Conservation (phyloP, 225 moss, liverwort and hornwort species). For the Sphagnum tenellum region DNA sequence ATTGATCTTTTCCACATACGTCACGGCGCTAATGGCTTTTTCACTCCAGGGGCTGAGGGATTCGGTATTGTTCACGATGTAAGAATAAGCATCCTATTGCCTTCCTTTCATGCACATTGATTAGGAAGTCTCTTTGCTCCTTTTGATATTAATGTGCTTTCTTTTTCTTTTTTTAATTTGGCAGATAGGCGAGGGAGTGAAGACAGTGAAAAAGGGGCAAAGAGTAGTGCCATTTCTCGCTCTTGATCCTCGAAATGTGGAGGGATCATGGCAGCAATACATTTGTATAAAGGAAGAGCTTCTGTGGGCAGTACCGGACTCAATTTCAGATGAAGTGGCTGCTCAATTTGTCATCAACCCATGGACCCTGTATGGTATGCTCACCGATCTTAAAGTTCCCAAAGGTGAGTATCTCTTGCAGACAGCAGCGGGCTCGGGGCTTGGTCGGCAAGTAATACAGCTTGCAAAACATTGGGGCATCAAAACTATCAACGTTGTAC, state of each 20-base stretch:
- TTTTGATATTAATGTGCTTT: neutral
- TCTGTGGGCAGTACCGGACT: constrained; percentile 6
- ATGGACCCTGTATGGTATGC: neutral
- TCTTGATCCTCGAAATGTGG: neutral
- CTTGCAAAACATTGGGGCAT: constrained; percentile 28
- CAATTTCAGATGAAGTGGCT: constrained; percentile 11
- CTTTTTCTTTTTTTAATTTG: neutral
- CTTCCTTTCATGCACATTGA: too few species aligned
- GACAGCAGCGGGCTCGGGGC: neutral
- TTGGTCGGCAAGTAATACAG: constrained; percentile 10
- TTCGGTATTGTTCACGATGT: constrained; percentile 2
- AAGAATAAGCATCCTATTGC: neutral
- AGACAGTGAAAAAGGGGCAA: constrained; percentile 10
- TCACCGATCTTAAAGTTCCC: constrained; percentile 5
- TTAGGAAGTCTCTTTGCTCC: neutral
- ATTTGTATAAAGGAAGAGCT: neutral
- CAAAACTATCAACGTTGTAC: constrained; percentile 20
- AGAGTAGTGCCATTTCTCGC: constrained; percentile 19
- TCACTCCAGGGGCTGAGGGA: constrained; percentile 2
- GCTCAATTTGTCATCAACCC: constrained; percentile 5
- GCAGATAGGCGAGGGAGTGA: constrained; percentile 31
- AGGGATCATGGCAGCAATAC: constrained; percentile 15
- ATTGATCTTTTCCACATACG: neutral
- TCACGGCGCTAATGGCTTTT: neutral
- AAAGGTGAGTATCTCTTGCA: constrained; percentile 10